Conservation (phyloP, 305 asterid species). For the Plantago rigida region DNA sequence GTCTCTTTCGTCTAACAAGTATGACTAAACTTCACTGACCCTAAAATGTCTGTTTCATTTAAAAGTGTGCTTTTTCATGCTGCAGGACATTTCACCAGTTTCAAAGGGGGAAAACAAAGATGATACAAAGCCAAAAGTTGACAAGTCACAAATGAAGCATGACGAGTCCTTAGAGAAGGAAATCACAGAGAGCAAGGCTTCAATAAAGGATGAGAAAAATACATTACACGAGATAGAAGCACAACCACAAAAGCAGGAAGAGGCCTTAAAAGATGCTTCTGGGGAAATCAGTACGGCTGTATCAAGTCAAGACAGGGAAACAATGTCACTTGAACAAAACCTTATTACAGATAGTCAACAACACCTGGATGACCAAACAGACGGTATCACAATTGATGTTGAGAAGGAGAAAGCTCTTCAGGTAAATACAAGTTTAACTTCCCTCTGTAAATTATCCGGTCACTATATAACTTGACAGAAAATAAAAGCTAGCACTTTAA, state of each 20-base stretch:
- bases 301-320: slow-evolving; percentile 25
- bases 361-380: slow-evolving; percentile 7
- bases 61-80: not conserved
- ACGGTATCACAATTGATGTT: slow-evolving; percentile 4
- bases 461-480: not conserved
- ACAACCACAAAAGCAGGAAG: slow-evolving; percentile 11
- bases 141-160: slow-evolving; percentile 16
- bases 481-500: not conserved
- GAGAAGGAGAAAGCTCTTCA: slow-evolving; percentile 17
- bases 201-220: slow-evolving; percentile 12
- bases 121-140: slow-evolving; percentile 17
- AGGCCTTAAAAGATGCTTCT: slow-evolving; percentile 26
- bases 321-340: not conserved
- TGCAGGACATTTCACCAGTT: slow-evolving; percentile 25
- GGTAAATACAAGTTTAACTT: not conserved
- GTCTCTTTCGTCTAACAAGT: not conserved
- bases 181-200: slow-evolving; percentile 20
- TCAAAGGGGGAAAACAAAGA: slow-evolving; percentile 25
- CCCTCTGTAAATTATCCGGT: not conserved
- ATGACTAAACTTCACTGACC: not conserved
- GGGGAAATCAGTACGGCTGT: slow-evolving; percentile 20
- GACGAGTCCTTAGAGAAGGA: slow-evolving; percentile 22
- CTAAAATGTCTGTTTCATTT: not conserved
- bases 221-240: slow-evolving; percentile 12
- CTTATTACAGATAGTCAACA: slow-evolving; percentile 4